These are phyloP conservation scores for Tetrahymena malaccensis DNA, from an alignment of 73 alveolate genomes.

Conservation along the genomic window DNA sequence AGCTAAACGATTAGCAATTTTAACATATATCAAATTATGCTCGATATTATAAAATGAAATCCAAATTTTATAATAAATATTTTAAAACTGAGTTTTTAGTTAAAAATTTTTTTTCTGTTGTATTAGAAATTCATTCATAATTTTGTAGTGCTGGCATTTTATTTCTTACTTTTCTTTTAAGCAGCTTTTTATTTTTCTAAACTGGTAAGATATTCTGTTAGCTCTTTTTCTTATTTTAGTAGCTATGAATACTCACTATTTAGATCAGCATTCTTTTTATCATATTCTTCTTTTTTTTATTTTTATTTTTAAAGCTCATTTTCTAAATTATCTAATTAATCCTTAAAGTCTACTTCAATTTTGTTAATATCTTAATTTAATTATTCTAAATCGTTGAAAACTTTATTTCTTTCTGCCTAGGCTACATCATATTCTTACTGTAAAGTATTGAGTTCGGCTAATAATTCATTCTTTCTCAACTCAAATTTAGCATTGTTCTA, in stretches of 20 bases:
- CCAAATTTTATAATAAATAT: too few species aligned
- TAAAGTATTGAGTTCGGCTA: not conserved
- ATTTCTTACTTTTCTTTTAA: not conserved
- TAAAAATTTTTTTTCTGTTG: too few species aligned
- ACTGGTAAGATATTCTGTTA: not conserved
- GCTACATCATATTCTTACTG: slow-evolving; percentile 12
- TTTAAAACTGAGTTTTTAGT: too few species aligned
- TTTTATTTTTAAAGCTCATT: slow-evolving; percentile 16
- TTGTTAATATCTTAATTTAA: slow-evolving; percentile 1
- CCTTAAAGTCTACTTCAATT: slow-evolving; percentile 15
- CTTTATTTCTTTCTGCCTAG: slow-evolving; percentile 9
- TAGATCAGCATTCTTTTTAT: slow-evolving; percentile 15
- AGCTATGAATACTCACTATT: slow-evolving; percentile 17
- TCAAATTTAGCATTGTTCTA: not conserved
- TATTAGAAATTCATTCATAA: not conserved
- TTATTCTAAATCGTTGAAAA: slow-evolving; percentile 6
- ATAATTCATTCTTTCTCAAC: not conserved
- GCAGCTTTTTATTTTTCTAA: slow-evolving; percentile 17
- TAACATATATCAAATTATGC: too few species aligned
- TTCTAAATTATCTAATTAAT: slow-evolving; percentile 17
- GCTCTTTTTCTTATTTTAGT: slow-evolving; percentile 5
- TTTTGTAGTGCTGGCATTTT: not conserved
- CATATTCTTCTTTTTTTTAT: slow-evolving; percentile 6
- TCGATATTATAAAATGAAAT: too few species aligned
- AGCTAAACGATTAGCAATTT: too few species aligned